Base-by-base conservation (phyloP, 371 early-diverging fungal genomes). In the Saksenaea oblongispora region DNA sequence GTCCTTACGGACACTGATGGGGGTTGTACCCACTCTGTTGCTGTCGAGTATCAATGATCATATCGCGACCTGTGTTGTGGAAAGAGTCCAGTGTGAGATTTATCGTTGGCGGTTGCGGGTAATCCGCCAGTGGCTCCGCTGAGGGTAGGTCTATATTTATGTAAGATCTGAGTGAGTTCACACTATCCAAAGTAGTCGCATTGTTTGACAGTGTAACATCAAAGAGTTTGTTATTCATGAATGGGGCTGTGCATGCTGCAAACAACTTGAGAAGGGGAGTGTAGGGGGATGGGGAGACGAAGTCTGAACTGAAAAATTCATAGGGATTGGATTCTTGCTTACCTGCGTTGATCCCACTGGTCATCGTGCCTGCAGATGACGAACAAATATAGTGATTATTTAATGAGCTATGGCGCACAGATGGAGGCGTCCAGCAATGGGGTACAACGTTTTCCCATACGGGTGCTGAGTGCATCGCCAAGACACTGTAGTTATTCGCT, bases 41-140 rank as follows among this genome's bases (percentile, higher is more conserved):
- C 31, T 31, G 31, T 7, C 4, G 42, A 34, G 24, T 42, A 37
- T 64, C 58, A 31, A 34, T 18, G 37, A n/a, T 18, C 11, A 28
- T 26, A 11, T 28, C 47, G 28, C 14, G 63, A 54, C 3, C 70
- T 51, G 3, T 66, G 69, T 42, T 64, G 47, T 35, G 83, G 59
- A 1, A 47, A 5, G 22, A n/a, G 4, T 22, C 27, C 24, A 47
- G 10, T 22, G 10, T 22, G 5, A 47, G 3, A 22, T 9, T 47
- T 22, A 22, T 22, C 22, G 51, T 7, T 47, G 27, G 7, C 10
- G 3, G n/a, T 10, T 47, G 51, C 22, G 51, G 11, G 24, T 22
- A 47, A 9, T 10, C 0, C 24, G 22, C 24, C 22, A 47, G 5
- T 5, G 51, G 22, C 22, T 22, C 51, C 22, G 18, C 22, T 10